Conservation (phyloP, 768 basidiomycete genomes). For the Coprinopsis marcescibilis region DNA sequence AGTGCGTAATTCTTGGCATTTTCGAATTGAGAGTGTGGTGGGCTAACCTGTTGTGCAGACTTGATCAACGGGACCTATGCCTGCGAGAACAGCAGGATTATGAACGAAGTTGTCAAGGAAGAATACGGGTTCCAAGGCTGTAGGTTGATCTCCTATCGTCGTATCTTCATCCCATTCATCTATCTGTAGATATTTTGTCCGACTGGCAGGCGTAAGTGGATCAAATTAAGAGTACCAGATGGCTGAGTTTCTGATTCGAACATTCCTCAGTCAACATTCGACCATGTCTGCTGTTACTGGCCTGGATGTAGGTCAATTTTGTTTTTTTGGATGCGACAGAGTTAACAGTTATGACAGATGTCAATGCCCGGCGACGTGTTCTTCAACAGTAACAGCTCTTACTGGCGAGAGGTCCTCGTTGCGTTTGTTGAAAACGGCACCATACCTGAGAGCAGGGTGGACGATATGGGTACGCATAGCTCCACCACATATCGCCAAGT, state of each 20-base stretch:
- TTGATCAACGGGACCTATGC: slow-evolving; percentile 66
- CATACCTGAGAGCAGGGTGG: slow-evolving; percentile 57
- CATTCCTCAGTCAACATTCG: slow-evolving; percentile 25
- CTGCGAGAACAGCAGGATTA: slow-evolving; percentile 64
- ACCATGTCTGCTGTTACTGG: slow-evolving; percentile 57
- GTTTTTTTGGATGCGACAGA: background rate
- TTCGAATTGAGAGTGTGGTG: background rate
- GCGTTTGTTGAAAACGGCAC: slow-evolving; percentile 65
- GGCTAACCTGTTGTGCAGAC: slow-evolving; percentile 32
- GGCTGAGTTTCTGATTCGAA: background rate
- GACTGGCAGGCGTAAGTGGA: slow-evolving; percentile 60
- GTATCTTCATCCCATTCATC: background rate
- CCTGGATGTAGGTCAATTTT: slow-evolving; percentile 46
- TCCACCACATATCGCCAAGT: background rate
- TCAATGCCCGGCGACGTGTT: slow-evolving; percentile 61
- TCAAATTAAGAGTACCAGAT: no score
- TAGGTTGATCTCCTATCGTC: slow-evolving; percentile 22
- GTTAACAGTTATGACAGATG: slow-evolving; percentile 45
- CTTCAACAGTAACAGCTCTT: slow-evolving; percentile 45
- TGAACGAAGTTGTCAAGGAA: slow-evolving; percentile 72
- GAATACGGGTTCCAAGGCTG: slow-evolving; percentile 77
- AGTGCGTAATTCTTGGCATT: slow-evolving; percentile 32
- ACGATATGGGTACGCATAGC: slow-evolving; percentile 66
- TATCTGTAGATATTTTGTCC: slow-evolving; percentile 51
- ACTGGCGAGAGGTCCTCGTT: slow-evolving; percentile 66